Base-by-base conservation (phyloP, 2,329 filamentous ascomycete genomes). In the Rugonectria rugulosa region DNA sequence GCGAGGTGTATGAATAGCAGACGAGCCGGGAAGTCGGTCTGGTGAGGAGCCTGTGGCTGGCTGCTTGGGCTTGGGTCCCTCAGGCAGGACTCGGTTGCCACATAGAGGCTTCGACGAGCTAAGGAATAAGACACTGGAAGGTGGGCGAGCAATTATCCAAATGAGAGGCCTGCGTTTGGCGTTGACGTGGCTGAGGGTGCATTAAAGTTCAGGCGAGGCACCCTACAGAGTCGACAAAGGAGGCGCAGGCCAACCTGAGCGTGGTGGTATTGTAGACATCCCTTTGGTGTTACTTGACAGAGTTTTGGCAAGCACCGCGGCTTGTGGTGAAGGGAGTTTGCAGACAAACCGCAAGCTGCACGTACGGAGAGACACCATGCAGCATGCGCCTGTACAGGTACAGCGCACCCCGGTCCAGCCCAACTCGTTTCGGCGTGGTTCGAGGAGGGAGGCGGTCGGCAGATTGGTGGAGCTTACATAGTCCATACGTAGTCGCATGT, bases 131-230 rank as follows among this genome's bases (percentile, higher is more conserved):
- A 24, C 5, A 14, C 37, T 23, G 20, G 19, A 21, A 20, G 19
- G 37, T 20, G 21, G 37, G 20, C 19, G 37, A 40, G 8, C 20
- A 15, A 40, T 19, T n/a, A 23, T 24, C 26, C 46, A 41, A 23
- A 37, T n/a, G n/a, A 8, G 20, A 38, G 19, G 9, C 37, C 38
- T 26, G 36, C n/a, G 10, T 34, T 24, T 19, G 26, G 26, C 19
- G 8, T 42, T 20, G 21, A 42, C 19, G 36, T 49, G 37, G 36
- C 46, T 49, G 37, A 41, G 19, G 32, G 37, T 23, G 37, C 20
- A 20, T 40, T 23, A 40, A 14, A 38, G 37, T 32, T 48, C 41
- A 19, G 20, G 24, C 26, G 27, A 23, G 41, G 3, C 11, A 26
- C 24, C 41, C 26, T 32, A 11, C 31, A 46, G 12, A 46, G 29